phyloP scores from a whole-genome alignment of 2,329 filamentous ascomycete species.

The Trichoderma breve region DNA sequence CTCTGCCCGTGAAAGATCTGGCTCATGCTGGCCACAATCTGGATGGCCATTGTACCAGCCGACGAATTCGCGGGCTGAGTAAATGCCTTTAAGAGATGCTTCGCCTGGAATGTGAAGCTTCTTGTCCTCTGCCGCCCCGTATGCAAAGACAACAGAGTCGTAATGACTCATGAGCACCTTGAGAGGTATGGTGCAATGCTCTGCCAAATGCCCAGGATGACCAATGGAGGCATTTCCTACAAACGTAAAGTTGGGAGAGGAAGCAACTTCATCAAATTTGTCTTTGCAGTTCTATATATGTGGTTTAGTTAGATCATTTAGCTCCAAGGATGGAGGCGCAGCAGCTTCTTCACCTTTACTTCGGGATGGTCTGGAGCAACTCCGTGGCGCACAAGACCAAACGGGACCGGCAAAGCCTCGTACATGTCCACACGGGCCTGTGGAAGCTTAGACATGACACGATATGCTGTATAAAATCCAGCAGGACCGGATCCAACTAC shows the following conservation, averaged over 20 bases:
- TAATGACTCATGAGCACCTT: conserved; percentile 73
- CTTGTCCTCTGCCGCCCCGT: conserved; percentile 83
- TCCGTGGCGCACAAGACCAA: conserved; percentile 86
- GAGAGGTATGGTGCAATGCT: conserved; percentile 60
- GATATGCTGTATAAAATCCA: conserved; percentile 90
- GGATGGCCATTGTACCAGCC: conserved; percentile 98
- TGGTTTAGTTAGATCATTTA: neutral
- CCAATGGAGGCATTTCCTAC: conserved; percentile 86
- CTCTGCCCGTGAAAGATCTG: conserved; percentile 71
- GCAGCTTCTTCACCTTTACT: conserved; percentile 68
- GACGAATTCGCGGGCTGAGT: conserved; percentile 89
- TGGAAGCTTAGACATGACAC: conserved; percentile 73
- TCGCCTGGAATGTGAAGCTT: conserved; percentile 79
- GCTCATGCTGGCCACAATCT: conserved; percentile 69
- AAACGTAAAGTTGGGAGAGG: conserved; percentile 80
- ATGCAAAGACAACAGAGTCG: conserved; percentile 87
- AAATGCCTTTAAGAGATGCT: conserved; percentile 66
- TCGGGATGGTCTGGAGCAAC: conserved; percentile 98
- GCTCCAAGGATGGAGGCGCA: neutral
- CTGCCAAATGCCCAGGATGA: conserved; percentile 39
- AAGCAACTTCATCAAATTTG: conserved; percentile 85
- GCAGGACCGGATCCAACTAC: conserved; percentile 92
- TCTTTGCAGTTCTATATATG: conserved; percentile 75
- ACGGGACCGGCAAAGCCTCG: conserved; percentile 88
- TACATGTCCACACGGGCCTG: conserved; percentile 88